Evolutionary conservation across 179 eudicot species (phyloP).

Genomic region (Actinidia polygama): DNA sequence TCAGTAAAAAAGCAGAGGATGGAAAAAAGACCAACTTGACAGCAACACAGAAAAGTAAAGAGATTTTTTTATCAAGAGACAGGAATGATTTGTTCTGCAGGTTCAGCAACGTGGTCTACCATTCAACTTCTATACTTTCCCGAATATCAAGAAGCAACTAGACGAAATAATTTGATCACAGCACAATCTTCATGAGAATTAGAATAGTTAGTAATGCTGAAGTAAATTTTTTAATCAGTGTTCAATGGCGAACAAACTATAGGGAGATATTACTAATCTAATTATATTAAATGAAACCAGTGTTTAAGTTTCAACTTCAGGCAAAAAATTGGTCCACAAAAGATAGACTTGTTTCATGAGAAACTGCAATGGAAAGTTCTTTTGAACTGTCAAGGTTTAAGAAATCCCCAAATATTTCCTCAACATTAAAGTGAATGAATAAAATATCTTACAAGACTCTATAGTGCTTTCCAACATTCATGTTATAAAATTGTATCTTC

Average conservation of each 20-base stretch:
- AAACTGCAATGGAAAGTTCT: neutral
- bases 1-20: neutral
- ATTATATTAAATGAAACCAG: neutral
- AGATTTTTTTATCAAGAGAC: neutral
- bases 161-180: neutral
- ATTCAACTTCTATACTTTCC: neutral
- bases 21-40: neutral
- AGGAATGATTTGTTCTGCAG: neutral
- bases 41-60: neutral
- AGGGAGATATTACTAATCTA: neutral
- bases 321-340: neutral
- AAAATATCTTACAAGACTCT: no score
- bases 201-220: neutral
- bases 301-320: neutral
- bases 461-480: no score
- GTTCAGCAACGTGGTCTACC: neutral
- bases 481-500: no score
- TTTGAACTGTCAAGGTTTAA: neutral
- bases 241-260: neutral
- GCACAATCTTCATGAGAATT: neutral
- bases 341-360: neutral
- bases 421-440: no score
- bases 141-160: neutral
- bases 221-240: neutral
- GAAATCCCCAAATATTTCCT: neutral